A percentile compares a stretch with the other conserved stretches of the same genome.
Evolutionary conservation across 208 protist genomes (phyloP).

Genomic region (Leishmania aethiopica): DNA sequence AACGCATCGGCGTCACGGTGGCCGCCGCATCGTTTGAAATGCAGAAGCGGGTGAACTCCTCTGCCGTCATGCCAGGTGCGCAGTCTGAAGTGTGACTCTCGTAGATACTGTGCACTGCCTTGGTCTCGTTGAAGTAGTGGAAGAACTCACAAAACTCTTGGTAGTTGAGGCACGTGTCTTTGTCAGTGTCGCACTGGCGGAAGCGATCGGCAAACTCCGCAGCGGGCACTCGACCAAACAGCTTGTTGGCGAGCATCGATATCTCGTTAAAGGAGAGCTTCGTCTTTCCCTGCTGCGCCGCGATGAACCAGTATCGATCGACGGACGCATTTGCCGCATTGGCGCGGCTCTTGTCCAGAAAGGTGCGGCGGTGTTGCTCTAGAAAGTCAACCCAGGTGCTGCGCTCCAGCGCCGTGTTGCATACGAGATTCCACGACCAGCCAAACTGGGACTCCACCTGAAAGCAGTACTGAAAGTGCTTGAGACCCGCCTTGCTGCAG

Average conservation of each 20-base stretch:
- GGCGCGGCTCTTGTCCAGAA: conserved; percentile 24
- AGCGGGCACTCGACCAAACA: conserved; percentile 34
- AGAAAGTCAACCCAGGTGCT: conserved; percentile 37
- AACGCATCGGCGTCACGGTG: conserved; percentile 25
- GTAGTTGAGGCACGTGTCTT: conserved; percentile 35
- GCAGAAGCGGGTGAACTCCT: conserved; percentile 34
- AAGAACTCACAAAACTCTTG: conserved; percentile 55
- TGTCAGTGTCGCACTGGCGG: conserved; percentile 30
- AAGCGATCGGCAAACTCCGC: conserved; percentile 30
- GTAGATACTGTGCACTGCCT: conserved; percentile 16
- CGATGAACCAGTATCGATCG: conserved; percentile 24
- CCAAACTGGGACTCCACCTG: conserved; percentile 38
- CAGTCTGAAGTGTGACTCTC: background rate
- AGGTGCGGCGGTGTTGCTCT: conserved; percentile 33
- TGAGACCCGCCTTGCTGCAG: conserved; percentile 33
- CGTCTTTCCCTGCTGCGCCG: conserved; percentile 17
- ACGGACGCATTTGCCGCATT: conserved; percentile 13
- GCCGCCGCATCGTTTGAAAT: conserved; percentile 15
- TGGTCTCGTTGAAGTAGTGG: conserved; percentile 33
- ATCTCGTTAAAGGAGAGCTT: conserved; percentile 36
- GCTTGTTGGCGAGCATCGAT: conserved; percentile 21
- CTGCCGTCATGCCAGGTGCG: conserved; percentile 19
- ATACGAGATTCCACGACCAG: conserved; percentile 44
- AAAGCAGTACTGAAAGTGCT: conserved; percentile 47
- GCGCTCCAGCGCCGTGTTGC: conserved; percentile 33